phyloP scores from a whole-genome alignment of 2,329 filamentous ascomycete species.

The Sarocladium kiliense region DNA sequence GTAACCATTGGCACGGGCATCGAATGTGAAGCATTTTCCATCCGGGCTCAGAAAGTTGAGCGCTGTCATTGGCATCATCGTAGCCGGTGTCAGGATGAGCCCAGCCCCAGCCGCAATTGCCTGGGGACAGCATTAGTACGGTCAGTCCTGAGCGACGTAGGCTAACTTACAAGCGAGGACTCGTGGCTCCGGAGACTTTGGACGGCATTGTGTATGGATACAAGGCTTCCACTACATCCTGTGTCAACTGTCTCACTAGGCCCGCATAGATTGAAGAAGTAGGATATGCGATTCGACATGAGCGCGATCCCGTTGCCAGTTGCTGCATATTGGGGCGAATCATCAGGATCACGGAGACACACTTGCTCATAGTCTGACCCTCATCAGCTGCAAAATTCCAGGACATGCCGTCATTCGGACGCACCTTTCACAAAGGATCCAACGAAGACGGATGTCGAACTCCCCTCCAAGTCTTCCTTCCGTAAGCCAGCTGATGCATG shows the following conservation, averaged over 20 bases:
- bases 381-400: constrained; percentile 43
- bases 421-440: constrained; percentile 4
- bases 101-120: constrained; percentile 46
- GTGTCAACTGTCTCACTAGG: constrained; percentile 55
- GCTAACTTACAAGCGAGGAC: constrained; percentile 22
- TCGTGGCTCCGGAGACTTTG: constrained; percentile 43
- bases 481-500: constrained; percentile 30
- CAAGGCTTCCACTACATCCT: constrained; percentile 51
- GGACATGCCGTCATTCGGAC: constrained; percentile 21
- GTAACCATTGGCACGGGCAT: constrained; percentile 57
- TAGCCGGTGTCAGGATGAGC: constrained; percentile 49
- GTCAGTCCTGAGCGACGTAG: not conserved
- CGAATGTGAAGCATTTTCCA: constrained; percentile 49
- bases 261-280: constrained; percentile 49
- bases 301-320: constrained; percentile 46
- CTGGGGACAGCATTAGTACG: constrained; percentile 11
- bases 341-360: not conserved
- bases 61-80: constrained; percentile 51
- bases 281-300: constrained; percentile 50
- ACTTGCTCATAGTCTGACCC: constrained; percentile 34
- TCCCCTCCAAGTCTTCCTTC: constrained; percentile 21
- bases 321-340: constrained; percentile 34
- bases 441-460: not conserved
- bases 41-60: constrained; percentile 45
- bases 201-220: constrained; percentile 48